Conservation (phyloP, 768 basidiomycete species). For the Termitomyces sp. region DNA sequence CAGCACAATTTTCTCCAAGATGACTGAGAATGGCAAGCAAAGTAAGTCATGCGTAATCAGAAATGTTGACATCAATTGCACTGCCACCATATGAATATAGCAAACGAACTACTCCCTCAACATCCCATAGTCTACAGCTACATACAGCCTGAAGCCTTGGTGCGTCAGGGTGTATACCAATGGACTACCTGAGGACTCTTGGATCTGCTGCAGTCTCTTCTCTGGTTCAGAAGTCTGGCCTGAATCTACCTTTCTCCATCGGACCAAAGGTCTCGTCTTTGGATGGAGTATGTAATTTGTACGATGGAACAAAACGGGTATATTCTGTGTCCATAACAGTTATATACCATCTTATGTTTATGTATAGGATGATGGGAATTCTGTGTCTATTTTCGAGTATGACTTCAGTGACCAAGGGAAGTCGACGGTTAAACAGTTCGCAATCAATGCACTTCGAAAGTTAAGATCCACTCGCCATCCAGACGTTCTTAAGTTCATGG, state of each 20-base stretch:
- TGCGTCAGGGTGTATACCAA: constrained; percentile 20
- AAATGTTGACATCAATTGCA: neutral
- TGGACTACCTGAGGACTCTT: constrained; percentile 81
- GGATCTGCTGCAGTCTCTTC: constrained; percentile 85
- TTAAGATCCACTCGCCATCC: constrained; percentile 91
- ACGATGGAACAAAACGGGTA: constrained; percentile 88
- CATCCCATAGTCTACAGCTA: neutral
- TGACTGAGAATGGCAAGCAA: neutral
- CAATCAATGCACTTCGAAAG: constrained; percentile 87
- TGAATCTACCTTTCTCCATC: constrained; percentile 83
- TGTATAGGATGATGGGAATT: constrained; percentile 78
- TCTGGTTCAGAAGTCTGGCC: constrained; percentile 89
- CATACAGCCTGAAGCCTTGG: neutral
- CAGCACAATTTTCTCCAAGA: neutral
- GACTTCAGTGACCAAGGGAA: constrained; percentile 61
- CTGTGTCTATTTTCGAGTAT: constrained; percentile 90
- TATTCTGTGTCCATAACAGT: constrained; percentile 4
- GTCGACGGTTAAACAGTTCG: constrained; percentile 64
- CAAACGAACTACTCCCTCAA: neutral
- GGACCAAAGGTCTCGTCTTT: constrained; percentile 66
- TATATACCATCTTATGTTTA: constrained; percentile 9
- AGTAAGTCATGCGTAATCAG: neutral
- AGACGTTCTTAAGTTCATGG: constrained; percentile 93
- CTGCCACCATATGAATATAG: constrained; percentile 3
- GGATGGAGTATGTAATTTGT: constrained; percentile 78